A percentile compares a stretch with the other conserved stretches of the same genome.
Conservation (phyloP, 1,284 basidiomycete species). For the Cyathus olla region DNA sequence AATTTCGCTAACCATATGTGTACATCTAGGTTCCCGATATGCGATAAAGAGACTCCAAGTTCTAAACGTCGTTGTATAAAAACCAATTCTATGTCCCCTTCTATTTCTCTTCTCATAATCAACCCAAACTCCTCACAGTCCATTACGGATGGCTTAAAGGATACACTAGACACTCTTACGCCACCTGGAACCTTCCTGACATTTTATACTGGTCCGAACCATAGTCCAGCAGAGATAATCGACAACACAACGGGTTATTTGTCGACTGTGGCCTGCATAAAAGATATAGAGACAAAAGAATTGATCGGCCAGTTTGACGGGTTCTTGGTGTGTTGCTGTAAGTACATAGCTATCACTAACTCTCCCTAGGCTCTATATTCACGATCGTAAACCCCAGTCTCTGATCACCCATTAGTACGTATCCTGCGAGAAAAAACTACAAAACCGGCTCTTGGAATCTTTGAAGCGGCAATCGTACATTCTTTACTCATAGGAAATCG, state of each 20-base stretch:
- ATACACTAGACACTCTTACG: conserved; percentile 21
- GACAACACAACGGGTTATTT: conserved; percentile 38
- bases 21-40: no score
- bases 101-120: conserved; percentile 38
- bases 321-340: conserved; percentile 51
- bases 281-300: conserved; percentile 29
- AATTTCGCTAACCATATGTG: no score
- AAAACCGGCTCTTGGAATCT: conserved; percentile 45
- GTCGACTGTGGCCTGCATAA: conserved; percentile 36
- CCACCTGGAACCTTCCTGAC: conserved; percentile 35
- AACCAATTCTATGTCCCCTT: background rate
- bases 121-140: conserved; percentile 48
- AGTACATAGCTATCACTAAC: no score
- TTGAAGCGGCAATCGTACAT: conserved; percentile 44
- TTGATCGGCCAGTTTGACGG: conserved; percentile 42
- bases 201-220: conserved; percentile 43
- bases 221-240: conserved; percentile 41
- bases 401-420: conserved; percentile 46
- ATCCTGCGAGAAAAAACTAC: conserved; percentile 41
- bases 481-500: conserved; percentile 41
- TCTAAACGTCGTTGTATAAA: no score
- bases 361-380: background rate
- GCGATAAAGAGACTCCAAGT: background rate
- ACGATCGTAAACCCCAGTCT: conserved; percentile 30
- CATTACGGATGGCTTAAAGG: conserved; percentile 40